These are phyloP conservation scores for Ophiostoma sp. DNA, from an alignment of 2,329 filamentous ascomycete species.

Conservation along the genomic window DNA sequence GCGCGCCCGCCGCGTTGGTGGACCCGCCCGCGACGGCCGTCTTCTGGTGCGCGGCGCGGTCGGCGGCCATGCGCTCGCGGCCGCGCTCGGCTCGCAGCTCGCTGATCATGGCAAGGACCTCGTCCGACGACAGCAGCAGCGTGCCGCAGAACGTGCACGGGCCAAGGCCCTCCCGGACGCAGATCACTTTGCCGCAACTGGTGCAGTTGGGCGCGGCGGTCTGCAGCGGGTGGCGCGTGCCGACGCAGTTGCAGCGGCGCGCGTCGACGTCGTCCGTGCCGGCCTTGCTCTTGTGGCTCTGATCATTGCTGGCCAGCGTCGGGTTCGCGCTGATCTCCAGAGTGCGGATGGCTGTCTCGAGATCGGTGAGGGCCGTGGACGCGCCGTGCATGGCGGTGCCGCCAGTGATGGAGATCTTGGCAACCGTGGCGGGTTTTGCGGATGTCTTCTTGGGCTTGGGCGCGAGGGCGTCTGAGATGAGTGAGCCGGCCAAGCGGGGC, in stretches of 20 bases:
- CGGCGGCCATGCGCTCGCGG: constrained; percentile 75
- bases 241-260: constrained; percentile 81
- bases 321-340: constrained; percentile 93
- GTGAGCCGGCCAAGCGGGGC: constrained; percentile 52
- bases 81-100: constrained; percentile 81
- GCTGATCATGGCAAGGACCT: constrained; percentile 79
- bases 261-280: constrained; percentile 45
- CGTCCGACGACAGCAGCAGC: constrained; percentile 63
- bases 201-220: constrained; percentile 90
- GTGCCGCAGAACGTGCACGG: constrained; percentile 87
- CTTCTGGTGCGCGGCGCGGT: constrained; percentile 64
- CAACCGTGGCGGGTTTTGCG: constrained; percentile 30
- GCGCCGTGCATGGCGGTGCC: constrained; percentile 78
- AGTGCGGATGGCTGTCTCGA: constrained; percentile 76
- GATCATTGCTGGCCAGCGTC: constrained; percentile 41
- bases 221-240: constrained; percentile 78
- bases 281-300: neutral
- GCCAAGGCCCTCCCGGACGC: constrained; percentile 86
- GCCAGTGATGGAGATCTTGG: constrained; percentile 68
- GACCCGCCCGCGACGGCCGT: constrained; percentile 39
- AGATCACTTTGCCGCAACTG: constrained; percentile 90
- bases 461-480: constrained; percentile 67
- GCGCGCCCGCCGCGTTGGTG: constrained; percentile 23
- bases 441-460: constrained; percentile 51
- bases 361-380: constrained; percentile 64